Evolutionary conservation across 2,329 filamentous ascomycete species (phyloP).

Genomic region (Chaetomiaceae sp.): DNA sequence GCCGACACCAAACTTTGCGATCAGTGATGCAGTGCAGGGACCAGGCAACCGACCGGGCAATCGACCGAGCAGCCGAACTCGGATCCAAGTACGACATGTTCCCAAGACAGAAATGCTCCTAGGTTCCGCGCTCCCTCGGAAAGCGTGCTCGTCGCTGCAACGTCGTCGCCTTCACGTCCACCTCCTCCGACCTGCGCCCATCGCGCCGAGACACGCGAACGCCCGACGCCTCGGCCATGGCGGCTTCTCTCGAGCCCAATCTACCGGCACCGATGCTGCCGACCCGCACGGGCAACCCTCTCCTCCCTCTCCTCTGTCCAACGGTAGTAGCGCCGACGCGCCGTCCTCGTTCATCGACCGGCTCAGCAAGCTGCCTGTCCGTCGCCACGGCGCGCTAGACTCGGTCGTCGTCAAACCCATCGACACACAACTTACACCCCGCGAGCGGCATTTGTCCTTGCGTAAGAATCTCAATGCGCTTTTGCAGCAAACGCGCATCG

Average conservation of each 20-base stretch:
- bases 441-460: no score
- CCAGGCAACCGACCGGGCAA: not conserved
- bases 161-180: not conserved
- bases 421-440: constrained; percentile 20
- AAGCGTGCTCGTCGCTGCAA: constrained; percentile 25
- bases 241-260: not conserved
- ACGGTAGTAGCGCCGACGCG: not conserved
- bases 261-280: not conserved
- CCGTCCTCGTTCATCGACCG: constrained; percentile 21
- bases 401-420: constrained; percentile 30
- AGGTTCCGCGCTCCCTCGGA: constrained; percentile 41
- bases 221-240: not conserved
- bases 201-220: no score
- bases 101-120: constrained; percentile 42
- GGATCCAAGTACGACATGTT: constrained; percentile 31
- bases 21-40: no score
- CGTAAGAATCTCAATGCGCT: constrained; percentile 26
- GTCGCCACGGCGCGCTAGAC: constrained; percentile 12
- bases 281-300: not conserved
- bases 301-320: not conserved
- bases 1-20: not conserved
- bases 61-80: not conserved
- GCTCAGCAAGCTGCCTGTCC: constrained; percentile 23
- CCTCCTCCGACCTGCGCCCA: not conserved
- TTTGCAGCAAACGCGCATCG: constrained; percentile 35